These are phyloP conservation scores for Apophysomyces sp. DNA, from an alignment of 371 early-diverging fungal genomes.

Conservation along the genomic window DNA sequence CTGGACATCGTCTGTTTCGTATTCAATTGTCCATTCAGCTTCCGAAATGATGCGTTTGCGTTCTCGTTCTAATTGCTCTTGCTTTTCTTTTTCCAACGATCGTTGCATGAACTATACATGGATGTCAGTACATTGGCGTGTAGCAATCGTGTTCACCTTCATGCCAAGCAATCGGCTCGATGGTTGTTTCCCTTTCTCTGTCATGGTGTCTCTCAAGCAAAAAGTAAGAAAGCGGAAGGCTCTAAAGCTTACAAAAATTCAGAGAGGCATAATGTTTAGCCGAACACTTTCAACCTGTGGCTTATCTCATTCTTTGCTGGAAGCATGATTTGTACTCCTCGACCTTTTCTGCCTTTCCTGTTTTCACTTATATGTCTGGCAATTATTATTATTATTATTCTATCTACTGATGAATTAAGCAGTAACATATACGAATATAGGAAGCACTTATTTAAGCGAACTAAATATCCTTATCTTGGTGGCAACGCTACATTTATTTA, in stretches of 20 bases:
- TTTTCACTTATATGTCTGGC: too few relatives aligned
- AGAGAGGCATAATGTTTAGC: neutral
- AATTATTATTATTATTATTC: too few relatives aligned
- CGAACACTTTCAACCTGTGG: neutral
- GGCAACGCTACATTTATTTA: conserved; percentile 10
- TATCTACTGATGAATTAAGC: too few relatives aligned
- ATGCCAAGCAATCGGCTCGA: conserved; percentile 16
- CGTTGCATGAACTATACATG: conserved; percentile 57
- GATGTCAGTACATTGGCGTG: neutral
- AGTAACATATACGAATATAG: too few relatives aligned
- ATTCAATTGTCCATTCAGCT: conserved; percentile 57
- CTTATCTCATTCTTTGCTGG: too few relatives aligned
- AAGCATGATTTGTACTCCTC: too few relatives aligned
- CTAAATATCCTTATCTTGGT: too few relatives aligned
- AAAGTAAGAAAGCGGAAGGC: neutral
- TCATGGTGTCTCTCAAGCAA: neutral
- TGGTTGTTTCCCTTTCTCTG: conserved; percentile 7
- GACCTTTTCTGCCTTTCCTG: too few relatives aligned
- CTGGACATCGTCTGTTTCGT: conserved; percentile 34
- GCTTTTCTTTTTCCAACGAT: conserved; percentile 43
- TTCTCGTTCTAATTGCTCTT: conserved; percentile 41
- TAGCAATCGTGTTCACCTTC: neutral
- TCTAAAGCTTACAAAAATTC: neutral
- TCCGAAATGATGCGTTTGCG: conserved; percentile 54
- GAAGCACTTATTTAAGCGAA: too few relatives aligned